These are phyloP conservation scores for Mucor ambiguus DNA, from an alignment of 371 early-diverging fungal genomes.

Conservation along the genomic window DNA sequence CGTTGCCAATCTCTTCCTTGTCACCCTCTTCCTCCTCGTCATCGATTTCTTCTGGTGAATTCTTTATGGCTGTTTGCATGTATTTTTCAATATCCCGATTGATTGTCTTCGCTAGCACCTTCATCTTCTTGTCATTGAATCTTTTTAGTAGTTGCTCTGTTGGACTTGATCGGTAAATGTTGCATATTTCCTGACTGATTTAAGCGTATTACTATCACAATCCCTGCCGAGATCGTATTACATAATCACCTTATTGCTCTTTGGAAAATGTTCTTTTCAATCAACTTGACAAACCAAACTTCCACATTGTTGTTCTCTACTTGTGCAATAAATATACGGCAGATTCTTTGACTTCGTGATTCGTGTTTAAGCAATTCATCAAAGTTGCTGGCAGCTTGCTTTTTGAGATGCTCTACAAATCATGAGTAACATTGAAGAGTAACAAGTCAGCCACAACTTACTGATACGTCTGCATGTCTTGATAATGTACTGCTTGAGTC, in stretches of 20 bases:
- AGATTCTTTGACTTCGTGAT: background rate
- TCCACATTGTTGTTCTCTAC: conserved; percentile 2
- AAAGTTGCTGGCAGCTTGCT: background rate
- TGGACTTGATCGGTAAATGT: background rate
- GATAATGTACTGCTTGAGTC: background rate
- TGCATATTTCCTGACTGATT: background rate
- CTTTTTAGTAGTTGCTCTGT: background rate
- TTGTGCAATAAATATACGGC: background rate
- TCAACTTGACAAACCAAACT: background rate
- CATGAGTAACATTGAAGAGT: background rate
- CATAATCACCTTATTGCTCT: conserved; percentile 6
- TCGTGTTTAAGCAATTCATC: background rate
- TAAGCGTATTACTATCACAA: background rate
- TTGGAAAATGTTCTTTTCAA: background rate
- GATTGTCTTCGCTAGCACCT: background rate
- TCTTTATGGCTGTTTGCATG: background rate
- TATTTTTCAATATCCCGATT: background rate
- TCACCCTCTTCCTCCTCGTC: background rate
- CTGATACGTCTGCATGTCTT: background rate
- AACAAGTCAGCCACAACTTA: background rate
- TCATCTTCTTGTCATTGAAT: background rate
- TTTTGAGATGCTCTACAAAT: background rate
- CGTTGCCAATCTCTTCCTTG: background rate
- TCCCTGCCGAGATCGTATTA: background rate
- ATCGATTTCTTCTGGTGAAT: background rate